Base-by-base conservation (phyloP, 73 alveolate species). In the Blepharisma japonicum region DNA sequence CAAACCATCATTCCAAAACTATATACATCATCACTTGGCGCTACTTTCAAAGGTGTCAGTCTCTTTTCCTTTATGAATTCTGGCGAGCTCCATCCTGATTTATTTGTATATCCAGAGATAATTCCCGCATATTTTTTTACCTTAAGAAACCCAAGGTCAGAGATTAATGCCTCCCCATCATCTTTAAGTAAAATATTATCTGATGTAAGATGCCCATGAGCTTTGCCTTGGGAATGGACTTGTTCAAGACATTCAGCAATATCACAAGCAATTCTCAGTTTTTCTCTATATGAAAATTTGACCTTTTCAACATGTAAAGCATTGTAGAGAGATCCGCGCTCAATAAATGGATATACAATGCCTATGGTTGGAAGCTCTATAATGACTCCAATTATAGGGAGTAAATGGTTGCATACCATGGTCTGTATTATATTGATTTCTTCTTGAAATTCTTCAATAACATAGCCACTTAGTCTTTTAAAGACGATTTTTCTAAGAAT, bases 1-100 rank as follows among this genome's bases (percentile, higher is more conserved):
- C 84, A 77, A 7, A 77, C 81, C 18, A 77, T 55, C 84, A 77
- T 21, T 23, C 84, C 84, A 55, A 77, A 77, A 32, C 79, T 55
- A 55, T 77, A 77, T 8, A 56, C 27, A 27, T 77, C 84, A 4
- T 21, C 84, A 38, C 45, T 38, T 21, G 77, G 50, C n/a, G 4
- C 9, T 14, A 5, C 25, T 18, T 49, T 47, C 32, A 70, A 11
- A 7, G 77, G 61, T 55, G 55, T 21, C 6, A 45, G 42, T 18
- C 80, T 7, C 39, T 56, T 53, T 7, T 66, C 61, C 7, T 55
- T 56, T 8, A 77, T 9, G n/a, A 77, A 9, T 55, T 77, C 77
- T 0, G 84, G 84, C 8, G 84, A 54, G 20, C 68, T 27, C 78
- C 84, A 77, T 14, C 81, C 77, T n/a, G 38, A 55, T 32, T 45